Evolutionary conservation across 495 filamentous ascomycete genomes (phyloP), one percentile per base, ranked within the genome.

Genomic region (Tuber umbilicatum): DNA sequence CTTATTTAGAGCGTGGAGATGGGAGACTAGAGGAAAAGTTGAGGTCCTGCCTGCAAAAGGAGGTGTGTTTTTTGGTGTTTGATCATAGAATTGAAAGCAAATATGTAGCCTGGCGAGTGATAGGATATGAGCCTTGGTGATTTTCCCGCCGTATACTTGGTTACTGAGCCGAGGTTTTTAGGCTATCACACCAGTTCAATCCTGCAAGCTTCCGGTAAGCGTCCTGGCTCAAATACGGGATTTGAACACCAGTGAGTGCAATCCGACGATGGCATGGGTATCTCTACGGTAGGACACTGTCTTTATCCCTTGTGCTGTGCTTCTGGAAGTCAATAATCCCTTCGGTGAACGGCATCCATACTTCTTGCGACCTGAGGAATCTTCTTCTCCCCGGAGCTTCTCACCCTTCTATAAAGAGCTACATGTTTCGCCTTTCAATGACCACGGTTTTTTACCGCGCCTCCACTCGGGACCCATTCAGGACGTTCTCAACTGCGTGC

Each of bases 311-410:
- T 37, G 87, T 93, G 81, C 88, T 37, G 87, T 93, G 81, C 87
- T 94, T 42, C 75, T 92, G 17, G 91, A 93, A 81, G 89, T 92
- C 68, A 93, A 92, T 78, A 93, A 92, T 75, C 92, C 90, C 0
- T 92, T 91, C 79, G 87, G 86, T 74, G 91, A 93, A 82, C 87
- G 89, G 70, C 85, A 89, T 21, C 88, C 88, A 82, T 90, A 90
- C 78, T 85, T 87, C 38, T 78, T 89, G 73, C 81, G 83, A 50
- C 79, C 77, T 43, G 27, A 0, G 6, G n/a, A 27, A 55, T 9
- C 23, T 6, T 70, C 73, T 21, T 68, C 40, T 9, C 5, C 70
- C 35, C 43, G 17, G n/a, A 47, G 12, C 1, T 85, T 90, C 73
- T 85, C 81, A 10, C 80, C 81, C 1, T 91, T 88, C 88, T 75